Percentiles rank a stretch among this genome's conserved stretches.
Conservation (phyloP, 2,329 filamentous ascomycete species). For the Neodidymelliopsis sp. region DNA sequence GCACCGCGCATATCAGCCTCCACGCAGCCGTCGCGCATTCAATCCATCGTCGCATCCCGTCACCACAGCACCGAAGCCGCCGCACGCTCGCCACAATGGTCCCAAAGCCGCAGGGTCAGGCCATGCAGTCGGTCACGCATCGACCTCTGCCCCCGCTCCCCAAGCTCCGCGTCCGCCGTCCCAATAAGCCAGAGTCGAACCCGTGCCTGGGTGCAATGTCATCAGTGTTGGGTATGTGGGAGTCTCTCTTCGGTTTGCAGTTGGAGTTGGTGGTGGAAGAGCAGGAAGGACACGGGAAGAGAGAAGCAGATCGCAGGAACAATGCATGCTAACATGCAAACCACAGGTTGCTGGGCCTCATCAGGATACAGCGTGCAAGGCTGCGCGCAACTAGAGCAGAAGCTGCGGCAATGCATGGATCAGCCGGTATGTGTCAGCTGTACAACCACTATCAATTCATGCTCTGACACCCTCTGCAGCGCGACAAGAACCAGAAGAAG, state of each 20-base stretch:
- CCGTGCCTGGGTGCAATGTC: constrained; percentile 73
- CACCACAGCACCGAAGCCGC: constrained; percentile 5
- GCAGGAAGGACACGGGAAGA: neutral
- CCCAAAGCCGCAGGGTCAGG: constrained; percentile 44
- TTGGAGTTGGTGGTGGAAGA: neutral
- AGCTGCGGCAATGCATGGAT: constrained; percentile 79
- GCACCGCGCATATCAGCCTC: constrained; percentile 1
- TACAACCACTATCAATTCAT: neutral
- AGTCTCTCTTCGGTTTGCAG: neutral
- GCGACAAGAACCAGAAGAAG: constrained; percentile 65
- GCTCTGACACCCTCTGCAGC: constrained; percentile 52
- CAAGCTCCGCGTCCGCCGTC: constrained; percentile 70
- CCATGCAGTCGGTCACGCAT: constrained; percentile 48
- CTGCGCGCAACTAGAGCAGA: constrained; percentile 67
- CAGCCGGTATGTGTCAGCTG: constrained; percentile 64
- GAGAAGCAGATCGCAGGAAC: neutral
- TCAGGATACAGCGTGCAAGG: constrained; percentile 71
- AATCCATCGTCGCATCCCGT: constrained; percentile 3
- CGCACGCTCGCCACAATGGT: constrained; percentile 38
- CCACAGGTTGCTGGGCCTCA: constrained; percentile 82
- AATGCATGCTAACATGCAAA: constrained; percentile 26
- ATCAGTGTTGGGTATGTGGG: constrained; percentile 66
- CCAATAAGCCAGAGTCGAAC: constrained; percentile 68
- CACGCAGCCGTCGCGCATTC: constrained; percentile 1
- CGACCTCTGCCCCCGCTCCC: constrained; percentile 65